Percentiles rank a stretch among this genome's conserved stretches.
phyloP scores from a whole-genome alignment of 2,329 filamentous ascomycete species.

The Coniella vitis region DNA sequence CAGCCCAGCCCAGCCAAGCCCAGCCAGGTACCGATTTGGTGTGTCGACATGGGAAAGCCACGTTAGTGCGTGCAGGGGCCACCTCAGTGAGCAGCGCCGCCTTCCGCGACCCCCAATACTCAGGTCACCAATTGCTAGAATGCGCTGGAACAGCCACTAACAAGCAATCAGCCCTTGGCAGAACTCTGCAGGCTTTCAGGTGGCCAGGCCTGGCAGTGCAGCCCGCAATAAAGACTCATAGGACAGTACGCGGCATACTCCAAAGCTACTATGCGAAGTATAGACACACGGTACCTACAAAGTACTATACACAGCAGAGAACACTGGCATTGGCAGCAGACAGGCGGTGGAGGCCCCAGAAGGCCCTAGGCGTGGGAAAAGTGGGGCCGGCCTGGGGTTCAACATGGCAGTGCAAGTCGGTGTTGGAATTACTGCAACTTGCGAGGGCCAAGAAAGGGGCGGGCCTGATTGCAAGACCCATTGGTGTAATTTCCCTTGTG shows the following conservation, averaged over 20 bases:
- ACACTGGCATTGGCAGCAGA: neutral
- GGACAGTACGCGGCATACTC: too few species aligned
- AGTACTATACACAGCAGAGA: neutral
- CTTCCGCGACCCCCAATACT: neutral
- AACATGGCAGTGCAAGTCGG: slow-evolving; percentile 1
- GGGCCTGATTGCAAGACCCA: neutral
- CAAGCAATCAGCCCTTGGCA: too few species aligned
- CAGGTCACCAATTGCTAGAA: neutral
- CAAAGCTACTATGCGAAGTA: too few species aligned
- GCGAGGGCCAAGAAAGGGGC: neutral
- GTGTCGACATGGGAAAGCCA: neutral
- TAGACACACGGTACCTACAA: neutral
- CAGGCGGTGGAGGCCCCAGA: slow-evolving; percentile 2
- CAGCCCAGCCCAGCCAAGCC: too few species aligned
- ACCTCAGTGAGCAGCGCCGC: neutral
- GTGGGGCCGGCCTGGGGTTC: slow-evolving; percentile 1
- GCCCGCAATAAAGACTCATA: too few species aligned
- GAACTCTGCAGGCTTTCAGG: too few species aligned
- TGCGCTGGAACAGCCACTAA: neutral
- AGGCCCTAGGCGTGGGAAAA: neutral
- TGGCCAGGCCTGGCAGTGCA: too few species aligned
- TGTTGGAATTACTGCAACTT: neutral
- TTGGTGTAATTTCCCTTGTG: slow-evolving; percentile 1
- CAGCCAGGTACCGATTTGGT: too few species aligned
- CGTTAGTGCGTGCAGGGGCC: slow-evolving; percentile 2